Evolutionary conservation across 495 filamentous ascomycete genomes (phyloP).

Genomic region (Peziza echinospora): DNA sequence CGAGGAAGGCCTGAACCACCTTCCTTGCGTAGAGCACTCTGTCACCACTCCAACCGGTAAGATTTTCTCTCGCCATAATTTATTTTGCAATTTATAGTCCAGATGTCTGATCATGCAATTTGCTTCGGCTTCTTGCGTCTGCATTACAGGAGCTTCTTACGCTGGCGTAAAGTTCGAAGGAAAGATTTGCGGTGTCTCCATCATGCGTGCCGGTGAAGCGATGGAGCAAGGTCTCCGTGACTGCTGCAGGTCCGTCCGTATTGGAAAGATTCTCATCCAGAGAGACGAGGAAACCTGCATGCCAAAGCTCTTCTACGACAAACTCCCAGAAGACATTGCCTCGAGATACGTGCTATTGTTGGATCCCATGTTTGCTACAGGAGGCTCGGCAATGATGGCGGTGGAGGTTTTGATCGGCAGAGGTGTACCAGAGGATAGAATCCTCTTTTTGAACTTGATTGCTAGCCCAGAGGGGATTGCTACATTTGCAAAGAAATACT

Average conservation of each 20-base stretch:
- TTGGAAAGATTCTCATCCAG: slow-evolving; percentile 96
- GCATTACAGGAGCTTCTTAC: slow-evolving; percentile 53
- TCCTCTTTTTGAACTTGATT: slow-evolving; percentile 88
- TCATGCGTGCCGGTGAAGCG: slow-evolving; percentile 93
- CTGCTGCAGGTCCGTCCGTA: slow-evolving; percentile 87
- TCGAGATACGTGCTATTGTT: slow-evolving; percentile 85
- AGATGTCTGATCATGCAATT: too few relatives aligned
- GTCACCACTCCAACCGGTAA: slow-evolving; percentile 51
- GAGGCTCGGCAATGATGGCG: slow-evolving; percentile 93
- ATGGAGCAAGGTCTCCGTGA: slow-evolving; percentile 96
- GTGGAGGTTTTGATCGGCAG: slow-evolving; percentile 73
- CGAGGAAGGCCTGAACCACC: slow-evolving; percentile 91
- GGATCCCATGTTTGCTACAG: slow-evolving; percentile 97
- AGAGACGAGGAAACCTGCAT: slow-evolving; percentile 81
- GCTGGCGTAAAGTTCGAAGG: slow-evolving; percentile 85
- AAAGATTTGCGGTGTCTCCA: slow-evolving; percentile 94
- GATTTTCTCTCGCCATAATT: not conserved
- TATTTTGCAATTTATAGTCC: too few relatives aligned
- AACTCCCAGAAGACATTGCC: slow-evolving; percentile 81
- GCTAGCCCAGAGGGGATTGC: slow-evolving; percentile 81
- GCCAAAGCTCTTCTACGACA: slow-evolving; percentile 91
- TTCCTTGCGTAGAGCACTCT: slow-evolving; percentile 69
- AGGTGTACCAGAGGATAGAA: slow-evolving; percentile 84
- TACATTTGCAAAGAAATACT: slow-evolving; percentile 76
- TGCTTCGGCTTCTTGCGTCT: not conserved